Evolutionary conservation across 106 monocot species (phyloP).

Genomic region (Acanthochlamys bracteata): DNA sequence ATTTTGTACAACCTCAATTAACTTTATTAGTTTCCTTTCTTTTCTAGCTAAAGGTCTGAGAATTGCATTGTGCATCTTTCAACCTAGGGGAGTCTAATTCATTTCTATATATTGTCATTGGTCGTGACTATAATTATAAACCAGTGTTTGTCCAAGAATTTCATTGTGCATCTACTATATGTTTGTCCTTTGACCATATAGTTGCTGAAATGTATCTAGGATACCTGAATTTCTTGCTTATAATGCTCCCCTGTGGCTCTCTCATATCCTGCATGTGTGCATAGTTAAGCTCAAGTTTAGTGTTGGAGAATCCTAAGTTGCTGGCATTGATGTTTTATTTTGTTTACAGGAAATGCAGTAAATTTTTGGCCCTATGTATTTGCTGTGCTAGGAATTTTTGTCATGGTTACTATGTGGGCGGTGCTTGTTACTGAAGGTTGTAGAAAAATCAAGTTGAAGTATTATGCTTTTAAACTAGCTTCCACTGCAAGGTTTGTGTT

Average conservation of each 20-base stretch:
- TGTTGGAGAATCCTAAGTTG: neutral
- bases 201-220: no score
- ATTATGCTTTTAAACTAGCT: slow-evolving; percentile 95
- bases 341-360: slow-evolving; percentile 40
- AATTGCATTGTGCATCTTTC: neutral
- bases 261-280: no score
- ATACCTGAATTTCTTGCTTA: no score
- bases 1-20: neutral
- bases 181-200: no score
- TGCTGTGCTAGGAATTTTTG: slow-evolving; percentile 70
- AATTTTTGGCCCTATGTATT: slow-evolving; percentile 55
- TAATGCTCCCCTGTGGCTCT: no score
- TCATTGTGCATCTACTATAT: no score
- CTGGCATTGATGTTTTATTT: neutral
- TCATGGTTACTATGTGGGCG: slow-evolving; percentile 93
- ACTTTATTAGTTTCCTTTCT: neutral
- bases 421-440: slow-evolving; percentile 97
- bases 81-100: no score
- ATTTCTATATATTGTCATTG: no score
- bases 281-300: no score
- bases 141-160: no score
- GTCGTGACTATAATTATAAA: no score
- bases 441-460: slow-evolving; percentile 91
- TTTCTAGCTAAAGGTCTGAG: neutral
- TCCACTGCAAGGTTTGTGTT: slow-evolving; percentile 60